Percentiles rank a stretch among this genome's conserved stretches.
These are phyloP conservation scores for Xylaria sp. DNA, from an alignment of 2,329 filamentous ascomycete genomes.

Conservation along the genomic window DNA sequence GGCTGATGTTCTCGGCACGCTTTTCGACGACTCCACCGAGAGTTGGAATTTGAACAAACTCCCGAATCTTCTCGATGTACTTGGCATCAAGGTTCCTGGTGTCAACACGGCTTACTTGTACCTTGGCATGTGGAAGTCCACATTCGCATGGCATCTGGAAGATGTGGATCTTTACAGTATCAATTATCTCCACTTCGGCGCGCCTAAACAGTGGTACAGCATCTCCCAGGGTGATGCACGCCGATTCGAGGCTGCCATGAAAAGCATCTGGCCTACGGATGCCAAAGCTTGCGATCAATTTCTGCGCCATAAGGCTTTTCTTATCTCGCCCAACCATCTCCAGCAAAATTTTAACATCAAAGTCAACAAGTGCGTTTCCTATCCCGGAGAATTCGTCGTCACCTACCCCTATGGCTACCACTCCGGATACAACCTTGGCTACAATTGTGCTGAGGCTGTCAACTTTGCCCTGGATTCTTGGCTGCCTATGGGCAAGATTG, in stretches of 20 bases:
- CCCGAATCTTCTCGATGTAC: constrained; percentile 85
- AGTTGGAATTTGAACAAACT: constrained; percentile 94
- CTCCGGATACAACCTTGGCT: constrained; percentile 94
- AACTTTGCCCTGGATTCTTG: constrained; percentile 96
- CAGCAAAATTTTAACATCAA: constrained; percentile 88
- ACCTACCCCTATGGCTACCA: constrained; percentile 98
- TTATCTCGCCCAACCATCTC: constrained; percentile 86
- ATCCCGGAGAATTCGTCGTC: constrained; percentile 96
- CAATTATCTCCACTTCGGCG: constrained; percentile 98
- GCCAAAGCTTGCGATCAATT: constrained; percentile 96
- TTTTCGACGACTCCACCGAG: constrained; percentile 81
- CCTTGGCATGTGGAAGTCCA: constrained; percentile 99
- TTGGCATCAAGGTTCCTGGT: constrained; percentile 92
- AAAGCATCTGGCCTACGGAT: constrained; percentile 87
- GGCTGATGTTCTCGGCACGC: constrained; percentile 89
- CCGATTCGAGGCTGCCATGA: constrained; percentile 92
- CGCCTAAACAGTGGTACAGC: constrained; percentile 99
- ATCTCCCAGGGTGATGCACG: constrained; percentile 94
- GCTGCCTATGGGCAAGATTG: constrained; percentile 90
- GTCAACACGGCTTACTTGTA: constrained; percentile 98
- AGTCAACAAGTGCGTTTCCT: constrained; percentile 91
- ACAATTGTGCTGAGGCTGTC: constrained; percentile 98
- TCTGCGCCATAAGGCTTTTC: constrained; percentile 91
- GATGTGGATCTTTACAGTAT: constrained; percentile 99
- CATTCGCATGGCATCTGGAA: constrained; percentile 97